A percentile compares a stretch with the other conserved stretches of the same genome.
Evolutionary conservation across 257 asterid species (phyloP).

Genomic region (Cinchona pubescens): DNA sequence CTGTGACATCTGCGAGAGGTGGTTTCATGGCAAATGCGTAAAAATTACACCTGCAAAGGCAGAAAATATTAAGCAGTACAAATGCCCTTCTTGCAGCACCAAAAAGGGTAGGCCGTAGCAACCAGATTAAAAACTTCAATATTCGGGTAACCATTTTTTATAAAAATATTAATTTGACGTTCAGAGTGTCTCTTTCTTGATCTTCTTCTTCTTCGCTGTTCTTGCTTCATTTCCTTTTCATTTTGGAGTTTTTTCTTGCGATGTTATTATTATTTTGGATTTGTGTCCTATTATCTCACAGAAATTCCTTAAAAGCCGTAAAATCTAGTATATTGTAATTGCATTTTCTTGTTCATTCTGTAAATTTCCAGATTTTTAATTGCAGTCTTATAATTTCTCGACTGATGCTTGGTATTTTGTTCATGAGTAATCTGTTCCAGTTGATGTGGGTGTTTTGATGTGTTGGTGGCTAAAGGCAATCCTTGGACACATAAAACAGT

Average conservation of each 20-base stretch:
- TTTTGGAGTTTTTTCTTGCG: too few relatives aligned
- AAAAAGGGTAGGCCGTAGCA: slow-evolving; percentile 18
- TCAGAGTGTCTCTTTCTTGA: not conserved
- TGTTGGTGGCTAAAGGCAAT: not conserved
- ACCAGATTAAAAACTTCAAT: slow-evolving; percentile 1
- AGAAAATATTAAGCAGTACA: slow-evolving; percentile 28
- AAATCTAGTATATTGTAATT: not conserved
- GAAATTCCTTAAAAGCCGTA: not conserved
- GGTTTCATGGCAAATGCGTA: slow-evolving; percentile 42
- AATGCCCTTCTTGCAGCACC: slow-evolving; percentile 35
- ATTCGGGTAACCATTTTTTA: slow-evolving; percentile 2
- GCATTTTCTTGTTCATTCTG: not conserved
- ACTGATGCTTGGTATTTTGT: not conserved
- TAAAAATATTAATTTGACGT: not conserved
- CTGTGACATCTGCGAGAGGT: slow-evolving; percentile 37
- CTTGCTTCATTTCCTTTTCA: not conserved
- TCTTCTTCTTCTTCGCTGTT: not conserved
- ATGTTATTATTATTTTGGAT: not conserved
- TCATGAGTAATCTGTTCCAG: not conserved
- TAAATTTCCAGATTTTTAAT: not conserved
- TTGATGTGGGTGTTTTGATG: not conserved
- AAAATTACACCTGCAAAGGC: slow-evolving; percentile 35
- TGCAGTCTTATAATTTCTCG: not conserved
- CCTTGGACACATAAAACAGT: not conserved
- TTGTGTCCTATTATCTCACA: not conserved